These are phyloP conservation scores for Ichthyophthirius multifiliis DNA, from an alignment of 169 alveolate species.

Conservation along the genomic window DNA sequence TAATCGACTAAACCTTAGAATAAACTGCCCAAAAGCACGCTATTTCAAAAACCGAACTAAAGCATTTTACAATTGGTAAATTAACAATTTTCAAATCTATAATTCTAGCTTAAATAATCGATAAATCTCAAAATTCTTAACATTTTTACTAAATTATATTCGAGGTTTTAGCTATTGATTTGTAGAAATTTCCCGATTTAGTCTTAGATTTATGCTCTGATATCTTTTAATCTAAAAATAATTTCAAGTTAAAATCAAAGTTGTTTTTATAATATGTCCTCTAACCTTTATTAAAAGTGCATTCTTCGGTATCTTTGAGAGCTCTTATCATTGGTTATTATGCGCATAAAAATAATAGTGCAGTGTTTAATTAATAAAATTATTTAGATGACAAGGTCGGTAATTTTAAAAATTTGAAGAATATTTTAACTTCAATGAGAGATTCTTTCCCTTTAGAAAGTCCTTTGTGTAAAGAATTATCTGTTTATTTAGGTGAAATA, in stretches of 20 bases:
- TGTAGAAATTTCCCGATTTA: not conserved
- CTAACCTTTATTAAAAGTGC: not conserved
- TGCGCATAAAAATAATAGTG: not conserved
- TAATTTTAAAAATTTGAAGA: not conserved
- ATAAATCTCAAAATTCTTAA: not conserved
- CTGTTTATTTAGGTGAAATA: not conserved
- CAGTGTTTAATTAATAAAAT: not conserved
- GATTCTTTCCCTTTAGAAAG: not conserved
- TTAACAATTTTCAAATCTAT: not conserved
- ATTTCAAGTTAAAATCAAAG: not conserved
- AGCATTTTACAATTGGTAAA: not conserved
- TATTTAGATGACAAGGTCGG: not conserved
- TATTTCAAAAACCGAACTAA: not conserved
- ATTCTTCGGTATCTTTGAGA: not conserved
- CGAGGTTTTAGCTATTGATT: not conserved
- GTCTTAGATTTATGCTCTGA: not conserved
- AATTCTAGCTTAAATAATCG: not conserved
- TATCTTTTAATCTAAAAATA: not conserved
- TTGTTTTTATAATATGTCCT: not conserved
- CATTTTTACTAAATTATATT: not conserved
- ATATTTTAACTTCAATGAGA: not conserved
- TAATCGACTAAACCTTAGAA: not conserved
- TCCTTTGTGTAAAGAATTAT: not conserved
- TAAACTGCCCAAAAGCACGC: not conserved
- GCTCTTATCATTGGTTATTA: not conserved